Evolutionary conservation across 768 basidiomycete genomes (phyloP), one percentile per base, ranked within the genome.

Genomic region (Boletus fagicola): DNA sequence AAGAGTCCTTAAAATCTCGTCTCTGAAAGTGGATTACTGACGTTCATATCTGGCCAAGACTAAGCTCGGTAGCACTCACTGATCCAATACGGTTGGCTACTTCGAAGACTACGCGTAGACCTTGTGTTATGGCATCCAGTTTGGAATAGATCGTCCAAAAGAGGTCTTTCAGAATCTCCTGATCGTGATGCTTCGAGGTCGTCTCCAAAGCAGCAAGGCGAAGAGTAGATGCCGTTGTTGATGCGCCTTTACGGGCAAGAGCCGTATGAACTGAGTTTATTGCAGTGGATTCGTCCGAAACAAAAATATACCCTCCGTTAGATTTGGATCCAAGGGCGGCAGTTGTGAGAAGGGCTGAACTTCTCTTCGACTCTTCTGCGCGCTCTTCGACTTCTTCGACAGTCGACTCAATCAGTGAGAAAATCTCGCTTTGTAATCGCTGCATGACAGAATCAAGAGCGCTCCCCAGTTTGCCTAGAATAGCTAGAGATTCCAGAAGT

Each of bases 61-160:
- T 24, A 16, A 45, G 13, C 12, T 42, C 10, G 28, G 35, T 53
- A 45, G 13, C 13, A 81, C 93, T 74, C 68, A 97, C 95, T 59
- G 90, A 89, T 62, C 91, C 91, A 51, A 99, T 94, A 54, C 94
- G 83, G 63, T 88, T 89, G 1, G 92, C 82, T 7, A 98, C 89
- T 70, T 99, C 97, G 60, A 87, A 94, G 4, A 94, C 82, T 5
- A 97, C 87, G 51, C 94, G 79, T 59, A 97, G 77, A 11, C 95
- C 92, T 70, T 99, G 95, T 15, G 89, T 81, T 20, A 98, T 90
- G 31, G 97, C 97, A 67, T 94, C 88, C 47, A 99, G 67, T 72
- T 99, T 98, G 16, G 94, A 97, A 70, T 93, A 99, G 16, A 96
- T 68, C 2, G 96, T 97, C 96, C 96, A 98, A 72, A 98, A 98